These are phyloP conservation scores for Sporodiniella umbellata DNA, from an alignment of 371 early-diverging fungal genomes.

Conservation along the genomic window DNA sequence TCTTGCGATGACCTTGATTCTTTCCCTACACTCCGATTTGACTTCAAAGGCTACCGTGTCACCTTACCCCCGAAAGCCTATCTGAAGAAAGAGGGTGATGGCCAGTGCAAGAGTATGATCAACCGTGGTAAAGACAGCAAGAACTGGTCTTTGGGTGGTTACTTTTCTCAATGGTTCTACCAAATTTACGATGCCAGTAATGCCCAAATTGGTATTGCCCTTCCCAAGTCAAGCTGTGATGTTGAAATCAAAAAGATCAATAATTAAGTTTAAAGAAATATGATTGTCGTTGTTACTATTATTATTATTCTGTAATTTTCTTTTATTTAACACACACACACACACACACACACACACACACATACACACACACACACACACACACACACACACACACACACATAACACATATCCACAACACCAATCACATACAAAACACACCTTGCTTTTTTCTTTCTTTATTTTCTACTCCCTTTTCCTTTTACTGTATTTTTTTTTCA, in stretches of 20 bases:
- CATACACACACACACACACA: too few species aligned
- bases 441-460: too few species aligned
- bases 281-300: too few species aligned
- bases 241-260: constrained; percentile 29
- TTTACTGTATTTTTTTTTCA: too few species aligned
- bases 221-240: constrained; percentile 27
- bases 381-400: too few species aligned
- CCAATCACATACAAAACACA: too few species aligned
- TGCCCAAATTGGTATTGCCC: constrained; percentile 35
- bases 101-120: constrained; percentile 29
- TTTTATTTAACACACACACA: too few species aligned
- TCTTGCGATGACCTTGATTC: constrained; percentile 26
- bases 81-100: constrained; percentile 17
- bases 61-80: constrained; percentile 31
- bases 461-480: too few species aligned
- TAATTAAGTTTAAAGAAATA: neutral
- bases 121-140: constrained; percentile 23
- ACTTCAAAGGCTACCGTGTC: constrained; percentile 34
- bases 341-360: too few species aligned
- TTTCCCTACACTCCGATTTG: constrained; percentile 33
- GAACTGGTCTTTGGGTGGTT: constrained; percentile 41
- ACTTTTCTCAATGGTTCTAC: constrained; percentile 43
- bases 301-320: too few species aligned
- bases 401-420: too few species aligned
- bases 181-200: constrained; percentile 37